Base-by-base conservation (phyloP, 441 rosid species). In the Adansonia gregorii region DNA sequence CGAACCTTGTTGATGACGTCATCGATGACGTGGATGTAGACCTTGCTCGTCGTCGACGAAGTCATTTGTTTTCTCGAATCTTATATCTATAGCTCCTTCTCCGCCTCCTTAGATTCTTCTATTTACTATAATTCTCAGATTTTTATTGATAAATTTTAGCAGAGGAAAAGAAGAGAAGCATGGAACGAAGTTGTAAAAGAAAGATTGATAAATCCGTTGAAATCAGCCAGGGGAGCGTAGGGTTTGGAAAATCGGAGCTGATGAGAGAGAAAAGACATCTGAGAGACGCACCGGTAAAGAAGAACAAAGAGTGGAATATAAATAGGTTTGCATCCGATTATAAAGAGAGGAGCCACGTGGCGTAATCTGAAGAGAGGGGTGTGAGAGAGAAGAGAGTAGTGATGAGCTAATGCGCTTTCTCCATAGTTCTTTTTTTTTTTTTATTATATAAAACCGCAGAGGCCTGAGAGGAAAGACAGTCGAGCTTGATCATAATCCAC, bases 301-400 rank as follows among this genome's bases (percentile, higher is more conserved):
- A 81, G 89, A 83, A 80, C 86, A 85, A 81, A 88, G 89, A 78
- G 83, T 68, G 94, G 90, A 91, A 93, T 93, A 94, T 96, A 96
- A 96, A 96, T 96, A 96, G 98, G 97, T 96, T 94, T 94, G 97
- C 97, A 94, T 96, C 98, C 96, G 98, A 90, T 91, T 85, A 59
- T 75, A 82, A 77, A 61, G 67, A 66, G 65, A 68, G 43, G 39
- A 70, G 80, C 85, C 92, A 91, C 97, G 99, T 94, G 98, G 86
- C 89, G 6, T 67, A 11, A 84, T 88, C 87, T 86, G 79, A 77
- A 35, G 68, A 55, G 41, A 11, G 48, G 2, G 48, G 48, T 6
- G 48, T 6, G 48, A 8, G 9, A 41, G 45, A 41, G 45, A 41
- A 6, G 45, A 41, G 45, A 4, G 3, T 7, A 41, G 45, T 41